phyloP scores from a whole-genome alignment of 768 basidiomycete genomes.

The Tylopilus felleus region DNA sequence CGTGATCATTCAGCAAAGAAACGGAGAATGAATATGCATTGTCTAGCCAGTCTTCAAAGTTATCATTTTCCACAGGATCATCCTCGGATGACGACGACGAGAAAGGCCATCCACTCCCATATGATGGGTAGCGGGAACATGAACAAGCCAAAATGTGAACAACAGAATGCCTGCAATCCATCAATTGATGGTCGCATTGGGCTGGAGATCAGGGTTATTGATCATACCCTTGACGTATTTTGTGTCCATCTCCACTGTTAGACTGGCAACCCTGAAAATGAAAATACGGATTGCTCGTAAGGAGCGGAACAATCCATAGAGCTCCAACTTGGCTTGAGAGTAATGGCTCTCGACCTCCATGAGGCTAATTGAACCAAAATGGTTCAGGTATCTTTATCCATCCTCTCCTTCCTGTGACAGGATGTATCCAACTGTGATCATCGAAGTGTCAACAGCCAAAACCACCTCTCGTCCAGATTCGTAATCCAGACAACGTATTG shows the following conservation, averaged over 20 bases:
- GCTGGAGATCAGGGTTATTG: neutral
- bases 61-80: neutral
- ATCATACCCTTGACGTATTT: neutral
- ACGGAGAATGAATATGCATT: too few species aligned
- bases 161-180: neutral
- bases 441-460: neutral
- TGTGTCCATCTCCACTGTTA: too few species aligned
- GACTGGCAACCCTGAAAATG: too few species aligned
- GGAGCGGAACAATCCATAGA: neutral
- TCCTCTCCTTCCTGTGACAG: neutral
- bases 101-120: neutral
- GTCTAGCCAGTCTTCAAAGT: neutral
- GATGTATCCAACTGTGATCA: neutral
- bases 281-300: neutral
- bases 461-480: too few species aligned
- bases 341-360: neutral
- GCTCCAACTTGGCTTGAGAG: neutral
- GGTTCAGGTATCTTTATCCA: neutral
- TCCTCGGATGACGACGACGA: neutral
- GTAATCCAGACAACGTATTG: neutral
- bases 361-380: neutral
- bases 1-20: neutral
- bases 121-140: neutral
- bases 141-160: neutral
- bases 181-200: neutral